Evolutionary conservation across 1,284 basidiomycete species (phyloP).

Genomic region (Coniophora puteana): DNA sequence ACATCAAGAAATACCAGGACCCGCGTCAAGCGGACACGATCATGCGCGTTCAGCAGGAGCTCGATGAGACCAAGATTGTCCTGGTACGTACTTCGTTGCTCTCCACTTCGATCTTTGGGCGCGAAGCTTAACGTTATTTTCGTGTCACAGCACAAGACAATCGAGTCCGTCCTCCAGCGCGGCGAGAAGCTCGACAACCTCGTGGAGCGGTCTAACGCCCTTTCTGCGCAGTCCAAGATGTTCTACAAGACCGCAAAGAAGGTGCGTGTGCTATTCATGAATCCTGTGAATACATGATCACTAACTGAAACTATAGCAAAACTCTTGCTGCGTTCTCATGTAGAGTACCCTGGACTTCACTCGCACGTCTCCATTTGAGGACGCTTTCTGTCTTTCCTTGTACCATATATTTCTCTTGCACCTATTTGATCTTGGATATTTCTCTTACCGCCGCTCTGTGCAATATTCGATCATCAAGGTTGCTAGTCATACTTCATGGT

Average conservation of each 20-base stretch:
- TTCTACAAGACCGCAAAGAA: slow-evolving; percentile 95
- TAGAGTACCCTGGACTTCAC: slow-evolving; percentile 20
- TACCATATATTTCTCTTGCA: neutral
- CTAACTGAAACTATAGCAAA: slow-evolving; percentile 42
- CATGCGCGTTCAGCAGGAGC: slow-evolving; percentile 97
- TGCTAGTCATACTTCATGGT: too few relatives aligned
- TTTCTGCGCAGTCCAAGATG: slow-evolving; percentile 92
- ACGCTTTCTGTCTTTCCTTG: neutral
- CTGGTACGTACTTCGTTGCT: slow-evolving; percentile 45
- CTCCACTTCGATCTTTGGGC: neutral
- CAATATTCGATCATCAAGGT: too few relatives aligned
- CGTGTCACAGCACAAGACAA: slow-evolving; percentile 99
- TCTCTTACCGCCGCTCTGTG: too few relatives aligned
- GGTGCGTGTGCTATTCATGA: slow-evolving; percentile 40
- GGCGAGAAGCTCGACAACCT: slow-evolving; percentile 98
- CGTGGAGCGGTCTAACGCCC: slow-evolving; percentile 90
- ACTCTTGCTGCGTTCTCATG: slow-evolving; percentile 58
- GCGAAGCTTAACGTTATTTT: slow-evolving; percentile 4
- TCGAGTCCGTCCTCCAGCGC: slow-evolving; percentile 94
- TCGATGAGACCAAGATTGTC: slow-evolving; percentile 99
- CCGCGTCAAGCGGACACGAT: slow-evolving; percentile 97
- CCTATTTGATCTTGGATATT: neutral
- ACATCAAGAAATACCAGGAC: slow-evolving; percentile 95
- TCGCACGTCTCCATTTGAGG: neutral
- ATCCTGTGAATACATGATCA: neutral